Percentiles rank a stretch among this genome's conserved stretches.
These are phyloP conservation scores for Diplodia corticola DNA, from an alignment of 2,329 filamentous ascomycete species.

Conservation along the genomic window DNA sequence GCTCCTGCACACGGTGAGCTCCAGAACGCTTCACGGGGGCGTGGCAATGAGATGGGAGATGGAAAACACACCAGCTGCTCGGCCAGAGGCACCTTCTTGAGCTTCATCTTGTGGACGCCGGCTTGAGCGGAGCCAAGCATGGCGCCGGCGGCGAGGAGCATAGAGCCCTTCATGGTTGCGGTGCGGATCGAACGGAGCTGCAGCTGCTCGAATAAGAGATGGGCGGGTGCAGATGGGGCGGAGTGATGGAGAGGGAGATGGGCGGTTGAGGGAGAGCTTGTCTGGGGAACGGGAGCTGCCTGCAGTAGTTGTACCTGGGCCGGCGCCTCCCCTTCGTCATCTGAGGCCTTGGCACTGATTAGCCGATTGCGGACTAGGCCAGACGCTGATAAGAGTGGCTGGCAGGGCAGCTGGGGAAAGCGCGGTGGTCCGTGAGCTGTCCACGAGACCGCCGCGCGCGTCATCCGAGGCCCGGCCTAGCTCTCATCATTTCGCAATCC, in stretches of 20 bases:
- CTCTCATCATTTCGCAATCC: not conserved
- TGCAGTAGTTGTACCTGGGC: conserved; percentile 19
- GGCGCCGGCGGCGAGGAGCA: conserved; percentile 74
- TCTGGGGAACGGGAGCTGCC: conserved; percentile 14
- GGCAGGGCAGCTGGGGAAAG: conserved; percentile 19
- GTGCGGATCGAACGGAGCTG: not conserved
- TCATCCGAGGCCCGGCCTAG: not conserved
- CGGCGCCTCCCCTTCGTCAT: conserved; percentile 21
- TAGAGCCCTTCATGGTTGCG: conserved; percentile 75
- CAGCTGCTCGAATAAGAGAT: not conserved
- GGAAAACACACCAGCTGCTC: conserved; percentile 79
- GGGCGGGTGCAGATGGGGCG: not conserved
- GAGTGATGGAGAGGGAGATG: not conserved
- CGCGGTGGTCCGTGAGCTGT: conserved; percentile 8
- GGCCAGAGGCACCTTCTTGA: conserved; percentile 90
- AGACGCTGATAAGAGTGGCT: conserved; percentile 12
- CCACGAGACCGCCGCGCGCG: conserved; percentile 17
- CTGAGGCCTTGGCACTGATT: conserved; percentile 15
- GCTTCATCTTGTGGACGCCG: conserved; percentile 92
- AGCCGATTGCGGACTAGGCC: not conserved
- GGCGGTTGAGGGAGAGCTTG: not conserved
- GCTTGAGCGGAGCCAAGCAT: conserved; percentile 82
- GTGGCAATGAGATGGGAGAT: conserved; percentile 15
- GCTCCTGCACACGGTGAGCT: conserved; percentile 56
- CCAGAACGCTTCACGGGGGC: conserved; percentile 12